Conservation (phyloP, 192 early-diverging fungal genomes). For the Thamnidium elegans region DNA sequence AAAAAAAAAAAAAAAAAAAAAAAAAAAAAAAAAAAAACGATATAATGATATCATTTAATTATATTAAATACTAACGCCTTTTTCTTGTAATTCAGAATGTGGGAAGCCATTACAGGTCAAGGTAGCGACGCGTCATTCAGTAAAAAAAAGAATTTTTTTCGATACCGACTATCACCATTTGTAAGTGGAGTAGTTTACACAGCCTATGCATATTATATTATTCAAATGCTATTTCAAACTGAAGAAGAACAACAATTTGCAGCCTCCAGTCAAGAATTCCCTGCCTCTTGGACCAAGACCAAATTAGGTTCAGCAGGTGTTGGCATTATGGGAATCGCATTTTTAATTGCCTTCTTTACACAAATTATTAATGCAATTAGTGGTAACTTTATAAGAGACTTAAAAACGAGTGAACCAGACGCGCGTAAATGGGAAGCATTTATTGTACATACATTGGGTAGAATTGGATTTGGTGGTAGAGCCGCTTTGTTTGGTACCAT, state of each 20-base stretch:
- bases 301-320: constrained; percentile 30
- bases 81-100: constrained; percentile 27
- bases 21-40: background rate
- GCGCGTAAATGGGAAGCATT: constrained; percentile 26
- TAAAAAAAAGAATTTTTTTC: constrained; percentile 44
- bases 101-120: constrained; percentile 47
- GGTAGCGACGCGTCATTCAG: constrained; percentile 41
- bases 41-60: too few relatives aligned
- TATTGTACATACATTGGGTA: constrained; percentile 35
- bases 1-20: background rate
- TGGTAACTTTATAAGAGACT: constrained; percentile 34
- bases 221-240: constrained; percentile 39
- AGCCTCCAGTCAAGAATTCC: constrained; percentile 33
- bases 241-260: constrained; percentile 22
- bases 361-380: constrained; percentile 43
- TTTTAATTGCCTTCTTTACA: constrained; percentile 42
- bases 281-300: constrained; percentile 34
- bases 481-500: constrained; percentile 44
- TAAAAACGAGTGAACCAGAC: constrained; percentile 20
- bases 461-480: constrained; percentile 44
- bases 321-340: constrained; percentile 39
- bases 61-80: too few relatives aligned
- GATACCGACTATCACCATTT: constrained; percentile 44
- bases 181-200: constrained; percentile 45
- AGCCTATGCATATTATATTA: constrained; percentile 42